These are phyloP conservation scores for Pyrenophora teres DNA, from an alignment of 2,329 filamentous ascomycete genomes.

Conservation along the genomic window DNA sequence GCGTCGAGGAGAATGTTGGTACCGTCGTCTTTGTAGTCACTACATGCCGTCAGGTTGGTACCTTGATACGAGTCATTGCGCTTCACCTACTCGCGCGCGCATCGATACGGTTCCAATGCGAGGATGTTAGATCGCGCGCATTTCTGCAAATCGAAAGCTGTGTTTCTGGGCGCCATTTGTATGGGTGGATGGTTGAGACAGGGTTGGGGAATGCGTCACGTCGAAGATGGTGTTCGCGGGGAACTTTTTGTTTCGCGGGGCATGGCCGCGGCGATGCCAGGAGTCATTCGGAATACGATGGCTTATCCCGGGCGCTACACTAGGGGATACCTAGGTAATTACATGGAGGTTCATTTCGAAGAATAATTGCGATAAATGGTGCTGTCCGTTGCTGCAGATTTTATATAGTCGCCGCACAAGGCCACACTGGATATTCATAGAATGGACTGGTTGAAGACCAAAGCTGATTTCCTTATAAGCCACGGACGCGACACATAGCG, in stretches of 20 bases:
- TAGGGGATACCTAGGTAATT: not conserved
- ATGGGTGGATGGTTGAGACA: not conserved
- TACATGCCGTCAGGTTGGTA: conserved; percentile 46
- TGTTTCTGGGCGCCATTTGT: conserved; percentile 32
- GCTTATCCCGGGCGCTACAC: too few species aligned
- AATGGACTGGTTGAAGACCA: too few species aligned
- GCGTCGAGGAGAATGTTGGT: conserved; percentile 95
- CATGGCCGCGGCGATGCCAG: conserved; percentile 23
- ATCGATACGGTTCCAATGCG: conserved; percentile 59
- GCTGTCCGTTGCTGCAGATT: too few species aligned
- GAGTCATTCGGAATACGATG: conserved; percentile 11
- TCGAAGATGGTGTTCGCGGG: conserved; percentile 20
- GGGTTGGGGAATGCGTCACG: not conserved
- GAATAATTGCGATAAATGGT: too few species aligned
- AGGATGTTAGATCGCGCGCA: conserved; percentile 60
- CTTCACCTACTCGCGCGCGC: conserved; percentile 57
- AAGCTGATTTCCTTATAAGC: too few species aligned
- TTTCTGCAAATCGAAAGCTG: conserved; percentile 54
- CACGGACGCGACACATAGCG: too few species aligned
- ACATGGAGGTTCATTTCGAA: too few species aligned
- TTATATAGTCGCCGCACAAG: too few species aligned
- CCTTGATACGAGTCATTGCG: conserved; percentile 11
- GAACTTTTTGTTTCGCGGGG: conserved; percentile 38
- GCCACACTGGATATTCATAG: too few species aligned
- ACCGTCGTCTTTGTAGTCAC: conserved; percentile 98